A percentile compares a stretch with the other conserved stretches of the same genome.
Evolutionary conservation across 164 flowering plant genomes (phyloP).

Genomic region (Sedum album): DNA sequence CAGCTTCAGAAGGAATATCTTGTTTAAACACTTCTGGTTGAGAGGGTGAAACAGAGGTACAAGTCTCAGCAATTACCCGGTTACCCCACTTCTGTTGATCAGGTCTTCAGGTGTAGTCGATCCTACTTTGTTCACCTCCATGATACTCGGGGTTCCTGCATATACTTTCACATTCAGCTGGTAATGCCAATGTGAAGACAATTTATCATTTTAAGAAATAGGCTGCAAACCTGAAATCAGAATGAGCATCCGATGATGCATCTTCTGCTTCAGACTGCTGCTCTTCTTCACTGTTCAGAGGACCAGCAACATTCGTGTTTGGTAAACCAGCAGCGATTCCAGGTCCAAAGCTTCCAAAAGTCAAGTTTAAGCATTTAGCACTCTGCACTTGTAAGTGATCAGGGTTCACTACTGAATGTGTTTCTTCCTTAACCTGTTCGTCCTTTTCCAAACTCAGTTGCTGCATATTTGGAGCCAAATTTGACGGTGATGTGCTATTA

Average conservation of each 20-base stretch:
- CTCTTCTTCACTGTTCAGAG: not conserved
- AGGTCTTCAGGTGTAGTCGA: not conserved
- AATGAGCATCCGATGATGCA: not conserved
- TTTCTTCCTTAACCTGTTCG: constrained; percentile 43
- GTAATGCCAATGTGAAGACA: not conserved
- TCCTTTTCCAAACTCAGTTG: constrained; percentile 53
- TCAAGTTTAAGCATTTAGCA: constrained; percentile 74
- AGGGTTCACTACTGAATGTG: constrained; percentile 75
- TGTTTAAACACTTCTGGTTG: constrained; percentile 7
- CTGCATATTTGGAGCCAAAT: constrained; percentile 44
- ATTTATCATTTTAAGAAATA: not conserved
- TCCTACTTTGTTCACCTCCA: constrained; percentile 1
- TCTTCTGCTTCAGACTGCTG: constrained; percentile 7
- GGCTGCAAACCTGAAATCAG: constrained; percentile 5
- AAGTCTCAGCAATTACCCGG: not conserved
- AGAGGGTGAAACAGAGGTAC: not conserved
- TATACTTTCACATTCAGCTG: not conserved
- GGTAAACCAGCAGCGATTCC: constrained; percentile 6
- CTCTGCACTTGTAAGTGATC: constrained; percentile 80
- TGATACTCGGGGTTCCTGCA: constrained; percentile 3
- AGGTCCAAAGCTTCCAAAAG: constrained; percentile 52
- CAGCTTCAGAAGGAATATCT: constrained; percentile 4
- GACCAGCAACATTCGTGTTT: not conserved
- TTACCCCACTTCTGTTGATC: not conserved
- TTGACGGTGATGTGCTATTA: constrained; percentile 16